These are phyloP conservation scores for Fusarium verticillioides DNA, from an alignment of 2,329 filamentous ascomycete species.

Conservation along the genomic window DNA sequence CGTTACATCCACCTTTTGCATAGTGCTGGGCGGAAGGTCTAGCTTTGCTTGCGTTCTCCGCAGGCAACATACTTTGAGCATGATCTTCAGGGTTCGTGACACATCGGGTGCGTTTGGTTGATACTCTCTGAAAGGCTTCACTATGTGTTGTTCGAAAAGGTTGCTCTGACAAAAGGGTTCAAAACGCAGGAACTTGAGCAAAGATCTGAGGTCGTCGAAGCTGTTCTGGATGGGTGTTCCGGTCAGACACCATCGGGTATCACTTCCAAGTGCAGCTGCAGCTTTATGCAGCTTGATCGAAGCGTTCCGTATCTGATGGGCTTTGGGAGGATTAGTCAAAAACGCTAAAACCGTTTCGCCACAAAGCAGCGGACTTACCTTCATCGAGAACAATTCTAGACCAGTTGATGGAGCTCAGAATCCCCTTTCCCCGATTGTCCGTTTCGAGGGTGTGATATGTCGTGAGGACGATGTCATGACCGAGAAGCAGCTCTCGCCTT, in stretches of 20 bases:
- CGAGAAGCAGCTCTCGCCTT: accelerated
- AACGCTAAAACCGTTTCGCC: too few relatives aligned
- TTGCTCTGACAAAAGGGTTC: accelerated
- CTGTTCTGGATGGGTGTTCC: conserved; percentile 2
- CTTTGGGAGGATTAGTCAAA: background rate
- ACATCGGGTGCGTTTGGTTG: accelerated
- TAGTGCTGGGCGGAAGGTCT: accelerated
- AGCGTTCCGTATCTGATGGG: conserved; percentile 4
- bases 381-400: background rate
- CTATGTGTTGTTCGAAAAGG: background rate
- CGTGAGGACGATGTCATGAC: background rate
- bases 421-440: accelerated
- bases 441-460: background rate
- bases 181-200: background rate
- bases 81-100: background rate
- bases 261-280: accelerated
- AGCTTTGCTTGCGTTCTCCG: background rate
- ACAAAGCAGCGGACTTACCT: background rate
- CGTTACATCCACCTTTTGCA: accelerated
- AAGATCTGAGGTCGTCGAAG: background rate
- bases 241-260: accelerated
- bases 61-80: background rate
- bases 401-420: background rate
- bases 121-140: background rate
- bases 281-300: accelerated